Conservation (phyloP, 208 protist species). For the Entamoeba histolytica region DNA sequence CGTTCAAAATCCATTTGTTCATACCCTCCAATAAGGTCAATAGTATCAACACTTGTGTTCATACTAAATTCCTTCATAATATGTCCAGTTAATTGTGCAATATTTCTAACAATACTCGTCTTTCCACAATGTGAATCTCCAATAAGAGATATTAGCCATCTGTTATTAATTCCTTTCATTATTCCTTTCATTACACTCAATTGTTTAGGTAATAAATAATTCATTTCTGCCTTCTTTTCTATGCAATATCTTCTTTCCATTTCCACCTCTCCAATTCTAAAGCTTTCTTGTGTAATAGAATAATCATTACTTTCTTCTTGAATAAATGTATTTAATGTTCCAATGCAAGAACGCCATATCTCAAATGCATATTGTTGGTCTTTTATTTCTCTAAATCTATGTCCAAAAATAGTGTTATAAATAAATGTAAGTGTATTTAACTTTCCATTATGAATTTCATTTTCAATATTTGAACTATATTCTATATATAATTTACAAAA, state of each 20-base stretch:
- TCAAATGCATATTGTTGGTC: neutral
- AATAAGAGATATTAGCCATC: neutral
- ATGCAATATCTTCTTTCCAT: slow-evolving; percentile 2
- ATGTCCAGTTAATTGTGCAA: slow-evolving; percentile 62
- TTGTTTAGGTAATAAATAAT: slow-evolving; percentile 21
- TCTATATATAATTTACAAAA: neutral
- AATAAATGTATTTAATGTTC: neutral
- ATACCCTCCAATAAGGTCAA: slow-evolving; percentile 92
- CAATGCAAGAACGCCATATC: neutral
- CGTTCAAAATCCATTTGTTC: slow-evolving; percentile 75
- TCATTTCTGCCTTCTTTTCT: neutral
- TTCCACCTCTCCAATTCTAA: slow-evolving; percentile 30
- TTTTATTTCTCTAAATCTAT: neutral
- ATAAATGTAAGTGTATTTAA: neutral
- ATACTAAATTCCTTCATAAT: slow-evolving; percentile 77
- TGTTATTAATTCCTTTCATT: slow-evolving; percentile 17
- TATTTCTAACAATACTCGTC: neutral
- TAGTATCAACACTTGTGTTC: slow-evolving; percentile 84
- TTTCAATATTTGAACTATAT: neutral
- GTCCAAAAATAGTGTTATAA: neutral
- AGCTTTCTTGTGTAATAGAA: slow-evolving; percentile 22
- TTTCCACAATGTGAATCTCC: neutral
- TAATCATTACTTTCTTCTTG: slow-evolving; percentile 16
- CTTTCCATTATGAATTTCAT: neutral
- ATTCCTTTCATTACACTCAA: slow-evolving; percentile 27